Conservation (phyloP, 768 basidiomycete genomes). For the Leccinellum rugosiceps region DNA sequence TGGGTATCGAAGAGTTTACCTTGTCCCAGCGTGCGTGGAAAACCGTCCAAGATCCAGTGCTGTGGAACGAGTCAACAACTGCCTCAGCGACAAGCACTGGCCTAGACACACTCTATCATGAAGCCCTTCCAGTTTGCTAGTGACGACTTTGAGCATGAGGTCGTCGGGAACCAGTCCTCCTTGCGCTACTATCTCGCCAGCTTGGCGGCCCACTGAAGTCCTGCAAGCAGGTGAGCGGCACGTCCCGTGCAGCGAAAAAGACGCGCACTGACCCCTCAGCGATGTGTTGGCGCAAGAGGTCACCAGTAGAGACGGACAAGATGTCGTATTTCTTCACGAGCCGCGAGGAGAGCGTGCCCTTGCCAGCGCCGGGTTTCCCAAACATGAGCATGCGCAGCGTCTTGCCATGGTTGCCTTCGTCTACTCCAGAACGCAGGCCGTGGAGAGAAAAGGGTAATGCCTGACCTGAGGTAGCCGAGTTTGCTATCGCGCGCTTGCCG, state of each 20-base stretch:
- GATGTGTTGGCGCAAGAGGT: conserved; percentile 83
- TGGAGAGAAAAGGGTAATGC: conserved; percentile 54
- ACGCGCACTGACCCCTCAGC: conserved; percentile 39
- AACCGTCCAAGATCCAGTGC: conserved; percentile 94
- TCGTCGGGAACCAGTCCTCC: conserved; percentile 80
- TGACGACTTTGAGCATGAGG: conserved; percentile 73
- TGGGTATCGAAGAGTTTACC: conserved; percentile 74
- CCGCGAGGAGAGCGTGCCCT: conserved; percentile 77
- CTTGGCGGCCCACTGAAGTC: conserved; percentile 69
- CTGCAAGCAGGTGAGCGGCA: conserved; percentile 29
- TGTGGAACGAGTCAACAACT: conserved; percentile 25
- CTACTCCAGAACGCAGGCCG: conserved; percentile 33
- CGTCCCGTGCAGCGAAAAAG: neutral
- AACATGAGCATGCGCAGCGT: conserved; percentile 53
- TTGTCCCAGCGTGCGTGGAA: conserved; percentile 86
- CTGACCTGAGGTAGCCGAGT: conserved; percentile 33
- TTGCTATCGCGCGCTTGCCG: conserved; percentile 26
- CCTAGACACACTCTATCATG: conserved; percentile 53
- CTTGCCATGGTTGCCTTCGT: conserved; percentile 19
- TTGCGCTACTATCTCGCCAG: conserved; percentile 73
- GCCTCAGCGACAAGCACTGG: neutral
- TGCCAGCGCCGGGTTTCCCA: conserved; percentile 68
- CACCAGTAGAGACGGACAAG: conserved; percentile 75
- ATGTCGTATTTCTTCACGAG: conserved; percentile 82
- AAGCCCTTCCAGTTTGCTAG: conserved; percentile 63